Evolutionary conservation across 2,329 filamentous ascomycete genomes (phyloP).

Genomic region (Sarocladium strictum): DNA sequence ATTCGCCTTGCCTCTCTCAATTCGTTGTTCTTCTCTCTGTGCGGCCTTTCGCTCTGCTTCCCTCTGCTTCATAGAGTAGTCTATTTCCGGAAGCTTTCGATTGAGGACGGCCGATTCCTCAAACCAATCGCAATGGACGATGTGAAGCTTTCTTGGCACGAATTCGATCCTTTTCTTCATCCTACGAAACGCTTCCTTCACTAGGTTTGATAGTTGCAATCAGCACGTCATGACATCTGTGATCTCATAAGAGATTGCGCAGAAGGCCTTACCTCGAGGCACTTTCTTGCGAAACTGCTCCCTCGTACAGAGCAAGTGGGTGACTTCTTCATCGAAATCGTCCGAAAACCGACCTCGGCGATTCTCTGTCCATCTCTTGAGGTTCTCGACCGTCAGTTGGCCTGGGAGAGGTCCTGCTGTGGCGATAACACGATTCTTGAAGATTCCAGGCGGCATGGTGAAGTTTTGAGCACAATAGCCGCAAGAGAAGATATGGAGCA

Average conservation of each 20-base stretch:
- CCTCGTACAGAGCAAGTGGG: slow-evolving; percentile 65
- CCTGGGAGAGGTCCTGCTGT: slow-evolving; percentile 52
- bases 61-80: slow-evolving; percentile 36
- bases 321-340: slow-evolving; percentile 49
- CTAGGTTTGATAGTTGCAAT: neutral
- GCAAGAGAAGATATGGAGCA: too few relatives aligned
- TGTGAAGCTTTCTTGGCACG: slow-evolving; percentile 25
- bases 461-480: too few relatives aligned
- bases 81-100: slow-evolving; percentile 22
- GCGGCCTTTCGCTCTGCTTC: slow-evolving; percentile 23
- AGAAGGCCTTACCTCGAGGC: slow-evolving; percentile 26
- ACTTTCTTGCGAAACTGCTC: slow-evolving; percentile 49
- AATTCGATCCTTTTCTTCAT: slow-evolving; percentile 12
- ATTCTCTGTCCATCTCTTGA: slow-evolving; percentile 58
- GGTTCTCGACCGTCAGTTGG: slow-evolving; percentile 43
- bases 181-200: slow-evolving; percentile 13
- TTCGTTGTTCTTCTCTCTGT: slow-evolving; percentile 25
- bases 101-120: slow-evolving; percentile 35
- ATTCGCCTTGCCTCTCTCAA: slow-evolving; percentile 31
- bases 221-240: neutral
- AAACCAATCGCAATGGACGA: slow-evolving; percentile 49
- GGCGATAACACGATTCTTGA: slow-evolving; percentile 49
- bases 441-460: slow-evolving; percentile 34
- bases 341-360: slow-evolving; percentile 55
- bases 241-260: neutral